These are phyloP conservation scores for Candida multigemmis DNA, from an alignment of 805 yeast genomes.

Conservation along the genomic window DNA sequence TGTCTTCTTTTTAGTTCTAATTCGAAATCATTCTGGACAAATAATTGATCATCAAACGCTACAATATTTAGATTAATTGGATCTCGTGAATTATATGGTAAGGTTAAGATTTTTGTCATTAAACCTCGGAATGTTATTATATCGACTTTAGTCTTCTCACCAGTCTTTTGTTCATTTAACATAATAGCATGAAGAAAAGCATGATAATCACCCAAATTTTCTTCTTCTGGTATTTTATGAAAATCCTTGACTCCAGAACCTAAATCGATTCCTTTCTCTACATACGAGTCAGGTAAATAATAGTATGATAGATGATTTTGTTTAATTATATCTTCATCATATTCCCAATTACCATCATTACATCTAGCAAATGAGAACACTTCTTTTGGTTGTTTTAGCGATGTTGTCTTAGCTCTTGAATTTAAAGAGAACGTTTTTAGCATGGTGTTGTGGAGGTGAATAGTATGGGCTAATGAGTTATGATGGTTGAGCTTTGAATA, in stretches of 20 bases:
- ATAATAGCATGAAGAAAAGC: slow-evolving; percentile 50
- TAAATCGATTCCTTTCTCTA: slow-evolving; percentile 54
- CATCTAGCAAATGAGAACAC: slow-evolving; percentile 58
- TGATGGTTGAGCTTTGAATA: too few species aligned
- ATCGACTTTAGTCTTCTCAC: slow-evolving; percentile 45
- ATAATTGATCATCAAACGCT: slow-evolving; percentile 67
- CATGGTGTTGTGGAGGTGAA: slow-evolving; percentile 6
- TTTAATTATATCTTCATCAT: slow-evolving; percentile 36
- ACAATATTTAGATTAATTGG: slow-evolving; percentile 54
- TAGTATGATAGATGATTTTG: slow-evolving; percentile 53
- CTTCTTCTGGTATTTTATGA: slow-evolving; percentile 43
- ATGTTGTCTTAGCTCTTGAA: slow-evolving; percentile 52
- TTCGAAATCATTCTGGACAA: slow-evolving; percentile 45
- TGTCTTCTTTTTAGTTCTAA: slow-evolving; percentile 20
- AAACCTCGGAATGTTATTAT: slow-evolving; percentile 81
- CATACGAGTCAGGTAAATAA: slow-evolving; percentile 68
- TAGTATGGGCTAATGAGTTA: too few species aligned
- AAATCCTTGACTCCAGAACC: slow-evolving; percentile 56
- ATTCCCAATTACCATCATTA: slow-evolving; percentile 33
- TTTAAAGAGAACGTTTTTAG: slow-evolving; percentile 29
- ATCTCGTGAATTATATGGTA: slow-evolving; percentile 53
- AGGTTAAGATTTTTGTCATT: slow-evolving; percentile 61
- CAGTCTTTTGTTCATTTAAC: slow-evolving; percentile 39
- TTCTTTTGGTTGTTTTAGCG: slow-evolving; percentile 82
- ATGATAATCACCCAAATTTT: slow-evolving; percentile 46